A percentile compares a stretch with the other conserved stretches of the same genome.
phyloP scores from a whole-genome alignment of 1,284 basidiomycete genomes.

The Athelia sp. region DNA sequence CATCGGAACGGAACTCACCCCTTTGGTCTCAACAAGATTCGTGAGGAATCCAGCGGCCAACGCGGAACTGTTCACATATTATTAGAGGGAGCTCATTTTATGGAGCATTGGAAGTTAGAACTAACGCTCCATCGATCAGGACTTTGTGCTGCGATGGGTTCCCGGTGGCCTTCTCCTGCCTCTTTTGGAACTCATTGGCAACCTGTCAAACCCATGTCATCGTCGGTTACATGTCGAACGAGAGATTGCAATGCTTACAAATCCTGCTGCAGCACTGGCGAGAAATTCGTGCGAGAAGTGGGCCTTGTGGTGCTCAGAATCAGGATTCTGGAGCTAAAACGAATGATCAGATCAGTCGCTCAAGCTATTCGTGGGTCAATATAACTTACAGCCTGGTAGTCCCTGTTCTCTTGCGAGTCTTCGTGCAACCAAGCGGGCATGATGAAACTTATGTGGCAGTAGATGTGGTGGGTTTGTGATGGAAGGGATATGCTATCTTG shows the following conservation, averaged over 20 bases:
- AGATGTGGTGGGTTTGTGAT: too few relatives aligned
- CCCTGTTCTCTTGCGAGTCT: background rate
- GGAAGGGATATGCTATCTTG: too few relatives aligned
- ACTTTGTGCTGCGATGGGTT: background rate
- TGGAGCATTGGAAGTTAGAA: background rate
- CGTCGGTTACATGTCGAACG: background rate
- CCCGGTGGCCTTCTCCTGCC: background rate
- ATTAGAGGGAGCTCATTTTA: background rate
- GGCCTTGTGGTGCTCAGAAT: background rate
- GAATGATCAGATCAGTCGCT: background rate
- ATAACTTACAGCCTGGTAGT: background rate
- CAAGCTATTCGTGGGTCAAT: background rate
- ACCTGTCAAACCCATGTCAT: background rate
- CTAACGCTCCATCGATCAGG: background rate
- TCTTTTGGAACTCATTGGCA: slow-evolving; percentile 1
- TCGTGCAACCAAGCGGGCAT: background rate
- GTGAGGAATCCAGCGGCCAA: background rate
- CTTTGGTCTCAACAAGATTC: background rate
- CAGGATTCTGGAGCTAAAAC: too few relatives aligned
- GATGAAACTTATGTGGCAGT: background rate
- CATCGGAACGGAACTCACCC: background rate
- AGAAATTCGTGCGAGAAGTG: background rate
- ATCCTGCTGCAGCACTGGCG: background rate
- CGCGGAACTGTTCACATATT: background rate
- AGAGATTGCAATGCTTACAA: background rate